Evolutionary conservation across 805 yeast genomes (phyloP).

Genomic region (Kuraishia ogatae): DNA sequence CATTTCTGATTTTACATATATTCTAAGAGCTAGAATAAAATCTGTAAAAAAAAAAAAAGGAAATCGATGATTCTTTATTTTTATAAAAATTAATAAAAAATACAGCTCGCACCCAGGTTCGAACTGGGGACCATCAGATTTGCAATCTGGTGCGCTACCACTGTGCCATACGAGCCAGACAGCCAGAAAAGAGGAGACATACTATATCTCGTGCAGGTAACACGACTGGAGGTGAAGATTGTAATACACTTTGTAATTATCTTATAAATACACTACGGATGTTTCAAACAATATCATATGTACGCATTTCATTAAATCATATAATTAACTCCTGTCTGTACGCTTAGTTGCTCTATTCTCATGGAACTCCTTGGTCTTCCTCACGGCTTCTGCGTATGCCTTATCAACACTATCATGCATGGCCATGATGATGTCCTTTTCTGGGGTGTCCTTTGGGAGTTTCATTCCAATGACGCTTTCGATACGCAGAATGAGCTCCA

Average conservation of each 20-base stretch:
- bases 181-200: neutral
- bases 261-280: too few species aligned
- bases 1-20: neutral
- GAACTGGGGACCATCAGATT: slow-evolving; percentile 98
- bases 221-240: neutral
- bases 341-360: neutral
- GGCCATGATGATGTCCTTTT: slow-evolving; percentile 67
- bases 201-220: neutral
- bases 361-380: slow-evolving; percentile 63
- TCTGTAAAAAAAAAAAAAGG: too few species aligned
- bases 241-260: too few species aligned
- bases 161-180: slow-evolving; percentile 58
- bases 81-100: slow-evolving; percentile 19
- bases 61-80: too few species aligned
- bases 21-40: neutral
- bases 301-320: too few species aligned
- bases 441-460: slow-evolving; percentile 74
- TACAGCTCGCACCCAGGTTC: slow-evolving; percentile 83
- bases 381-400: slow-evolving; percentile 85
- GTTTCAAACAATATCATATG: too few species aligned
- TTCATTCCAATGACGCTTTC: slow-evolving; percentile 82
- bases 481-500: slow-evolving; percentile 80
- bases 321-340: neutral
- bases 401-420: slow-evolving; percentile 83
- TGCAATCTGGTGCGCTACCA: slow-evolving; percentile 99